These are phyloP conservation scores for Cutaneotrichosporon daszewskae DNA, from an alignment of 1,284 basidiomycete species.

Conservation along the genomic window DNA sequence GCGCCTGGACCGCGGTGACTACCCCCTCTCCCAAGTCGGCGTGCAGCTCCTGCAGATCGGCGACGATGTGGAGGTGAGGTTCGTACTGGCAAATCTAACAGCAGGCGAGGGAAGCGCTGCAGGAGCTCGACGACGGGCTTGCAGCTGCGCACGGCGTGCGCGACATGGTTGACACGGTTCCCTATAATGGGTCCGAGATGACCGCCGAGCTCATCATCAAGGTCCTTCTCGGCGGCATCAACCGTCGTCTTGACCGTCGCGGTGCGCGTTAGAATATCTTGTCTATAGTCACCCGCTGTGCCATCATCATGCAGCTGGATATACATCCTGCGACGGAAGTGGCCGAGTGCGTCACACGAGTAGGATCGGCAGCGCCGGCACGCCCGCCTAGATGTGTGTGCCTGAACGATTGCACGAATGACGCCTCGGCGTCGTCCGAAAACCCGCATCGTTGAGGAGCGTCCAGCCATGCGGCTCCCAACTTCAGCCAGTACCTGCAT, in stretches of 20 bases:
- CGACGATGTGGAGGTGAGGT: constrained; percentile 32
- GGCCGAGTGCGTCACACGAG: too few species aligned
- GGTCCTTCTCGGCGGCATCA: constrained; percentile 41
- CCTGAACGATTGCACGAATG: too few species aligned
- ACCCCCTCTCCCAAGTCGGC: constrained; percentile 47
- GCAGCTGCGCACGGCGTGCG: constrained; percentile 8
- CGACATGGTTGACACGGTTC: constrained; percentile 34
- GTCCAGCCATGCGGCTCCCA: too few species aligned
- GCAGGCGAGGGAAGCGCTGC: constrained; percentile 36
- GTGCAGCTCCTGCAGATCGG: constrained; percentile 49
- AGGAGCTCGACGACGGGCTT: constrained; percentile 43
- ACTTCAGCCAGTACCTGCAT: too few species aligned
- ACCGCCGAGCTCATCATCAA: constrained; percentile 35
- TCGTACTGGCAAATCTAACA: background rate
- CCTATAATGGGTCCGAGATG: constrained; percentile 24
- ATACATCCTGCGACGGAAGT: too few species aligned
- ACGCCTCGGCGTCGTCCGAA: too few species aligned
- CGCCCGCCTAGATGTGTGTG: too few species aligned
- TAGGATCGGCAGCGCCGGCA: too few species aligned
- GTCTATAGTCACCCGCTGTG: too few species aligned
- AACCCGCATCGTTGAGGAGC: too few species aligned
- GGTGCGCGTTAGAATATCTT: too few species aligned
- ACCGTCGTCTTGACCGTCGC: constrained; percentile 33
- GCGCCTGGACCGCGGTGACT: constrained; percentile 42
- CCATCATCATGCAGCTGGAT: too few species aligned